Conservation (phyloP, 176 grass and related monocot species). For the Phyllostachys edulis region DNA sequence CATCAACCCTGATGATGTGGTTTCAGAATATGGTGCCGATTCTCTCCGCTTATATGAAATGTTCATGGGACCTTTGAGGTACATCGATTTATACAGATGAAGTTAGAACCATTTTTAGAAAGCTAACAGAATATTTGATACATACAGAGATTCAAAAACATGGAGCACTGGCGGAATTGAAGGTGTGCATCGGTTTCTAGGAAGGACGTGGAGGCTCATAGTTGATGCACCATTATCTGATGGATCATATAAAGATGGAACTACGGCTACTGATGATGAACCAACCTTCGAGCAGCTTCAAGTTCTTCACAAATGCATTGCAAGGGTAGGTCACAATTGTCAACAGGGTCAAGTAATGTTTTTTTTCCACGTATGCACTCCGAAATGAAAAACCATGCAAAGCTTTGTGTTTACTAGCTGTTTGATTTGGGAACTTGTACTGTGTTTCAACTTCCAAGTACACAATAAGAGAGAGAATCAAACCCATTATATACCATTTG, state of each 20-base stretch:
- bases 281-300: slow-evolving; percentile 78
- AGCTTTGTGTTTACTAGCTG: background rate
- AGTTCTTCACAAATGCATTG: slow-evolving; percentile 87
- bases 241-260: slow-evolving; percentile 78
- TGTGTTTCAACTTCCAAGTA: slow-evolving; percentile 2
- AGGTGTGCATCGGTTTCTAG: slow-evolving; percentile 92
- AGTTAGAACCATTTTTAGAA: slow-evolving; percentile 2
- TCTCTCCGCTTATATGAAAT: slow-evolving; percentile 98
- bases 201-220: slow-evolving; percentile 88
- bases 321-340: slow-evolving; percentile 55
- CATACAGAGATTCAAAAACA: slow-evolving; percentile 84
- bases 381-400: slow-evolving; percentile 14
- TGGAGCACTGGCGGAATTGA: slow-evolving; percentile 97
- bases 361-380: background rate
- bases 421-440: slow-evolving; percentile 20
- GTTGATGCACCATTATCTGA: slow-evolving; percentile 66
- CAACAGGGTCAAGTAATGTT: background rate
- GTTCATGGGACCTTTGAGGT: slow-evolving; percentile 99
- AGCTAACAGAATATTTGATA: slow-evolving; percentile 28
- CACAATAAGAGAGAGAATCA: background rate
- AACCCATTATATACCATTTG: background rate
- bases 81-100: slow-evolving; percentile 21
- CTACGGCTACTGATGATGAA: slow-evolving; percentile 46
- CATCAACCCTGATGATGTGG: slow-evolving; percentile 95
- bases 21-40: slow-evolving; percentile 94